Evolutionary conservation across 805 yeast genomes (phyloP).

Genomic region (Wickerhamomyces bovis): DNA sequence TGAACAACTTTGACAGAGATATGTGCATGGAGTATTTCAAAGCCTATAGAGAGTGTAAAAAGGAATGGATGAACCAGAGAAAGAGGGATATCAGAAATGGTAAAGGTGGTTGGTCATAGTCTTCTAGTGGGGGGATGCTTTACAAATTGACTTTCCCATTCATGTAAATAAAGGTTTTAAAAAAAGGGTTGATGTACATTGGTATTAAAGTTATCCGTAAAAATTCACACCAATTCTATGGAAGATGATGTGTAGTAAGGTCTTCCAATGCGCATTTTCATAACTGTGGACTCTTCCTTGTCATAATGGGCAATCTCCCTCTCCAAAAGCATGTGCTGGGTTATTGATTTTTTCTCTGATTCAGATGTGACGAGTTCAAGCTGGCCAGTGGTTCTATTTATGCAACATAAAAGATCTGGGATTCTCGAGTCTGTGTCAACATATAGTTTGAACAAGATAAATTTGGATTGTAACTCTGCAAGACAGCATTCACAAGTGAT

Average conservation of each 20-base stretch:
- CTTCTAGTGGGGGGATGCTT: not conserved
- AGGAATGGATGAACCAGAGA: constrained; percentile 53
- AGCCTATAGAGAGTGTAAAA: constrained; percentile 89
- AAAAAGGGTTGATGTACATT: not conserved
- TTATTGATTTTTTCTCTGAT: not conserved
- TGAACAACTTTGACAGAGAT: constrained; percentile 65
- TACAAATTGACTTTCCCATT: too few species aligned
- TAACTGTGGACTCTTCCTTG: constrained; percentile 1
- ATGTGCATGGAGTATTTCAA: constrained; percentile 78
- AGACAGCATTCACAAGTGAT: constrained; percentile 17
- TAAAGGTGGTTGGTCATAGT: constrained; percentile 20
- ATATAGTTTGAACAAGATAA: constrained; percentile 11
- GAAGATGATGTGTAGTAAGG: not conserved
- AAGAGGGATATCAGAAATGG: constrained; percentile 26
- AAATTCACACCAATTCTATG: not conserved
- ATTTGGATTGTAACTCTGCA: constrained; percentile 9
- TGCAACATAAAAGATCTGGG: constrained; percentile 13
- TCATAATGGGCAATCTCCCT: constrained; percentile 7
- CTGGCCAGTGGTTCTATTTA: constrained; percentile 14
- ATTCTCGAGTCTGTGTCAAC: constrained; percentile 3
- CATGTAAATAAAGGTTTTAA: constrained; percentile 1
- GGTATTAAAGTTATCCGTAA: not conserved
- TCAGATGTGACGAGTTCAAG: constrained; percentile 14
- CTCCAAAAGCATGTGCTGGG: constrained; percentile 5
- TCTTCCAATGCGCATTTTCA: not conserved